Base-by-base conservation (phyloP, 768 basidiomycete genomes). In the Rhodosporidiobolus odoratus region DNA sequence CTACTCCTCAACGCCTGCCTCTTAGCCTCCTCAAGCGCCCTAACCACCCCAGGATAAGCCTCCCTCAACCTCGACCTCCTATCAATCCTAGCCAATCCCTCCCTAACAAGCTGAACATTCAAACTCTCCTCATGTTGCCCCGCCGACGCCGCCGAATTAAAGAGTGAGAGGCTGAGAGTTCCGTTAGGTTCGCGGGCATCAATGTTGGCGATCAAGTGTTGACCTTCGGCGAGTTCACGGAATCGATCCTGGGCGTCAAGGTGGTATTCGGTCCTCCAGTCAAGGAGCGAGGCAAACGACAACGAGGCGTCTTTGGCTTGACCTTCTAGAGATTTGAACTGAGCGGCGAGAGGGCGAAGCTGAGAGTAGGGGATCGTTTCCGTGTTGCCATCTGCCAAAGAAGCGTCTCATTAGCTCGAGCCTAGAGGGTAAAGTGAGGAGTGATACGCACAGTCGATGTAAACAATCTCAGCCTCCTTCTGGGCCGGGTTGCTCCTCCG, bases 171-270 rank as follows among this genome's bases (percentile, higher is more conserved):
- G 80, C 96, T 92, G 37, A 94, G 82, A 2, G 88, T 76, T 37
- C 65, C 63, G 59, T 62, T 66, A 34, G 89, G 88, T 76, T 96
- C 95, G 76, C 83, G 87, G 77, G 88, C 85, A 79, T 99, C 96
- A 67, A 93, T 83, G 81, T 94, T 97, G n/a, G 93, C 96, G 58
- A 98, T 83, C n/a, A 98, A 84, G 77, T 93, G 93, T 62, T 92
- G 88, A n/a, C 91, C 92, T 79, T 93, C 92, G 74, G 89, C 90
- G 27, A 93, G 82, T 23, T 84, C 80, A 34, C 88, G 86, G 87
- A 97, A 97, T 59, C 90, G 87, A 59, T 91, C 88, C 58, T 92
- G 78, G 6, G 94, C 89, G 67, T 97, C 95, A 1, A 81, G 77
- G 59, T 88, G 86, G 80, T 98, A 96, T 69, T 99, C 96, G 79